Percentiles rank a stretch among this genome's conserved stretches.
These are phyloP conservation scores for Metschnikowia borealis DNA, from an alignment of 805 yeast species.

Conservation along the genomic window DNA sequence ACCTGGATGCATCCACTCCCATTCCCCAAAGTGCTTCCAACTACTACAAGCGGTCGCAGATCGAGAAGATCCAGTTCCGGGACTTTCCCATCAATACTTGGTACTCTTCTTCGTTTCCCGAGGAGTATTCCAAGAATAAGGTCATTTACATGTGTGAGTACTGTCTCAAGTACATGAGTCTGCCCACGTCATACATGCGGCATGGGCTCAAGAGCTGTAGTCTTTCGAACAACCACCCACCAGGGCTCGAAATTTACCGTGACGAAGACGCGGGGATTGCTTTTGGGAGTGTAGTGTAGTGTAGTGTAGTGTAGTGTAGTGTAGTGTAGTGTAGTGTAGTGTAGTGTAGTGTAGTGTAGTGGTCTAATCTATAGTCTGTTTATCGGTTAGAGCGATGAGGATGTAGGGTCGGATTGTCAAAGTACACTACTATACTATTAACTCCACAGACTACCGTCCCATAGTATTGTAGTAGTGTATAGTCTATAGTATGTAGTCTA, in stretches of 20 bases:
- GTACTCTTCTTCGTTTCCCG: conserved; percentile 93
- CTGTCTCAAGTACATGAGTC: conserved; percentile 75
- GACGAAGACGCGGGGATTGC: conserved; percentile 25
- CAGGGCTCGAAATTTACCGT: conserved; percentile 41
- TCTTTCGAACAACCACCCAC: conserved; percentile 58
- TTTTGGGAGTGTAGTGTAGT: no score
- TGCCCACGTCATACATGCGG: conserved; percentile 61
- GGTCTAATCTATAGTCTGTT: no score
- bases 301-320: no score
- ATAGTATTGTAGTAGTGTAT: no score
- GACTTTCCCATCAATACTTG: conserved; percentile 78
- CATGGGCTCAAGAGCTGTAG: conserved; percentile 72
- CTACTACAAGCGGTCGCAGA: conserved; percentile 34
- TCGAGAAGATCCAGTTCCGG: conserved; percentile 66
- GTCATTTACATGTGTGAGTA: conserved; percentile 76
- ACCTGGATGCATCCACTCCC: conserved; percentile 11
- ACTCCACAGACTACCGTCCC: no score
- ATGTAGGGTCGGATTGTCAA: no score
- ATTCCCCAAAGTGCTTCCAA: conserved; percentile 16
- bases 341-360: no score
- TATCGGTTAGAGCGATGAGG: no score
- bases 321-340: no score
- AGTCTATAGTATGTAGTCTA: no score
- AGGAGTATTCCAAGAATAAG: conserved; percentile 62
- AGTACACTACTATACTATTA: no score